These are phyloP conservation scores for Colletotrichum orchidophilum DNA, from an alignment of 2,329 filamentous ascomycete genomes.

Conservation along the genomic window DNA sequence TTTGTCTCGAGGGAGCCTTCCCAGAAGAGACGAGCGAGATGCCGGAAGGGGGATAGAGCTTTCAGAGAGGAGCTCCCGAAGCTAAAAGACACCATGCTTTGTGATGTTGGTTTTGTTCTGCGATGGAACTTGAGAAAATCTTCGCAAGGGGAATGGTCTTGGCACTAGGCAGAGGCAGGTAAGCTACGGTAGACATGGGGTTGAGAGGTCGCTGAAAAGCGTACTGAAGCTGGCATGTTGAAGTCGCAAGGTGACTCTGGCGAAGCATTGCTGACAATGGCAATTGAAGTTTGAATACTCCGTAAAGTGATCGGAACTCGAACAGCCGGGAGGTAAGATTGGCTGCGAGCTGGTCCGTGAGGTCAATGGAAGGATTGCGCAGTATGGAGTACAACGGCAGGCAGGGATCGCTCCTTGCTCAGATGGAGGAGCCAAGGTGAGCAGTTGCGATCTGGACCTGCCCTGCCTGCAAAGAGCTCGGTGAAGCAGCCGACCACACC, in stretches of 20 bases:
- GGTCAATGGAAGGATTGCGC: background rate
- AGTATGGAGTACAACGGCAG: background rate
- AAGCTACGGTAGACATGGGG: background rate
- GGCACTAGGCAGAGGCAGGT: background rate
- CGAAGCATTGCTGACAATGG: background rate
- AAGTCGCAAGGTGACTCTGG: too few relatives aligned
- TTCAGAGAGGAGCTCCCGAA: background rate
- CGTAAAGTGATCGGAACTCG: background rate
- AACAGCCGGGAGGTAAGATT: background rate
- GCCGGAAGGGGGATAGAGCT: background rate
- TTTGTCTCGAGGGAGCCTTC: background rate
- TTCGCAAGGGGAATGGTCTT: background rate
- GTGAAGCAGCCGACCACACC: background rate
- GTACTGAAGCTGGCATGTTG: background rate
- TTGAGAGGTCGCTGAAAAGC: background rate
- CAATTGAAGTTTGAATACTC: background rate
- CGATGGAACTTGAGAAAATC: background rate
- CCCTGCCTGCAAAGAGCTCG: background rate
- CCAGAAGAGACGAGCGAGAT: background rate
- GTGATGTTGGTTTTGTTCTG: background rate
- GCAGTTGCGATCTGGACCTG: background rate
- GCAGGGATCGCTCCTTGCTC: background rate
- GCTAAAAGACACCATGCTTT: background rate
- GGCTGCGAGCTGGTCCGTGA: background rate
- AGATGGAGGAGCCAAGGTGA: background rate